Conservation (phyloP, 768 basidiomycete genomes). For the Sarcodon aspratus region DNA sequence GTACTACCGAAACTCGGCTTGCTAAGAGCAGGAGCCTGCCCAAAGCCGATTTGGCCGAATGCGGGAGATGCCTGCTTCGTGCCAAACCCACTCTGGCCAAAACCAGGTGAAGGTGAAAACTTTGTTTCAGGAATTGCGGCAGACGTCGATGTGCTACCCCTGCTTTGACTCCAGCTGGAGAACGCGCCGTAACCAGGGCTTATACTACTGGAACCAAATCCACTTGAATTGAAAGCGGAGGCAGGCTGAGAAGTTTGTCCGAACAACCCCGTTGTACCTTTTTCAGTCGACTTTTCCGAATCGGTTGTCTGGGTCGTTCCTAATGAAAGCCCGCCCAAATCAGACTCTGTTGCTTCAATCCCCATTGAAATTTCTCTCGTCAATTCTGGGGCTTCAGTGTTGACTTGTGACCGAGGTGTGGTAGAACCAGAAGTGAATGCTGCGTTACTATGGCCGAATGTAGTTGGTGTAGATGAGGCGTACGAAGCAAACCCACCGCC, state of each 20-base stretch:
- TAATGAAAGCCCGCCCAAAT: constrained; percentile 4
- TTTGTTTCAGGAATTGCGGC: constrained; percentile 9
- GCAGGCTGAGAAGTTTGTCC: constrained; percentile 1
- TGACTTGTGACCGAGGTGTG: constrained; percentile 5
- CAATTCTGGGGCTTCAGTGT: background rate
- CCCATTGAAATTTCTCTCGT: constrained; percentile 1
- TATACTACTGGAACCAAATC: constrained; percentile 17
- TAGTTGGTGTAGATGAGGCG: constrained; percentile 10
- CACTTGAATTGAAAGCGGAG: background rate
- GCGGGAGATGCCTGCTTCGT: constrained; percentile 9
- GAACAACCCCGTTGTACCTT: background rate
- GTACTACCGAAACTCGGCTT: constrained; percentile 4
- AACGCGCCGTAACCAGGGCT: constrained; percentile 24
- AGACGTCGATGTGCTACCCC: background rate
- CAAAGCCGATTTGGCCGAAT: constrained; percentile 14
- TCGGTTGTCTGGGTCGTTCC: constrained; percentile 2
- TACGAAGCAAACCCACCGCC: constrained; percentile 21
- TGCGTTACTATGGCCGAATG: background rate
- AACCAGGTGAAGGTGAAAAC: constrained; percentile 11
- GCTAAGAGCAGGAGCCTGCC: constrained; percentile 11
- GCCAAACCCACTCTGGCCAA: constrained; percentile 19
- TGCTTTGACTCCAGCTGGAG: background rate
- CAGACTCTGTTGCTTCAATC: background rate
- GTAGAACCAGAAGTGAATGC: constrained; percentile 2
- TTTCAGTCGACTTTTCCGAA: background rate